These are phyloP conservation scores for Hypoxylon sp. DNA, from an alignment of 2,329 filamentous ascomycete species.

Conservation along the genomic window DNA sequence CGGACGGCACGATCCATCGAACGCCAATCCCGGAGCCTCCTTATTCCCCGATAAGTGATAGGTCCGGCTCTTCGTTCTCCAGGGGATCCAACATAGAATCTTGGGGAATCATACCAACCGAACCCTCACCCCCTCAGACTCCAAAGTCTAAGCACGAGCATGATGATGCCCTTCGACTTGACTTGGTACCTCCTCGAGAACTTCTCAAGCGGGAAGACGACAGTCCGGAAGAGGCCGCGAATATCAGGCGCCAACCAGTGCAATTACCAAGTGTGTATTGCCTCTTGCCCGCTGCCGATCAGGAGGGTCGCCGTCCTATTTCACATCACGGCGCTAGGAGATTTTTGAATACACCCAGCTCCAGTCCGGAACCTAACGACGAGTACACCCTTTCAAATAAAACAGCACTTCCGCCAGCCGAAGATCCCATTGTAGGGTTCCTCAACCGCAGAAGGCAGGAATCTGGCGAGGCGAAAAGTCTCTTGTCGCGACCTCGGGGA, in stretches of 20 bases:
- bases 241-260: constrained; percentile 26
- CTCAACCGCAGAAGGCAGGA: constrained; percentile 46
- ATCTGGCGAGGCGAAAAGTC: constrained; percentile 31
- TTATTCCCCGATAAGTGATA: constrained; percentile 41
- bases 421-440: constrained; percentile 47
- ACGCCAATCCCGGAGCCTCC: constrained; percentile 23
- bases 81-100: constrained; percentile 35
- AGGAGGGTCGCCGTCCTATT: neutral
- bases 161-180: constrained; percentile 31
- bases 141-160: constrained; percentile 36
- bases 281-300: constrained; percentile 14
- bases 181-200: constrained; percentile 7
- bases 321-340: neutral
- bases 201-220: constrained; percentile 35
- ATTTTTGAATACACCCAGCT: constrained; percentile 32
- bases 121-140: constrained; percentile 43
- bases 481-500: constrained; percentile 38
- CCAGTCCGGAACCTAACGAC: constrained; percentile 43
- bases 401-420: constrained; percentile 3
- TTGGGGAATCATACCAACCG: constrained; percentile 36
- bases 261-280: constrained; percentile 40
- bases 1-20: constrained; percentile 9
- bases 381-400: constrained; percentile 28
- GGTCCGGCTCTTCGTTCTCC: constrained; percentile 44
- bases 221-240: constrained; percentile 17